Evolutionary conservation across 768 basidiomycete genomes (phyloP).

Genomic region (Russula griseocarnosa): DNA sequence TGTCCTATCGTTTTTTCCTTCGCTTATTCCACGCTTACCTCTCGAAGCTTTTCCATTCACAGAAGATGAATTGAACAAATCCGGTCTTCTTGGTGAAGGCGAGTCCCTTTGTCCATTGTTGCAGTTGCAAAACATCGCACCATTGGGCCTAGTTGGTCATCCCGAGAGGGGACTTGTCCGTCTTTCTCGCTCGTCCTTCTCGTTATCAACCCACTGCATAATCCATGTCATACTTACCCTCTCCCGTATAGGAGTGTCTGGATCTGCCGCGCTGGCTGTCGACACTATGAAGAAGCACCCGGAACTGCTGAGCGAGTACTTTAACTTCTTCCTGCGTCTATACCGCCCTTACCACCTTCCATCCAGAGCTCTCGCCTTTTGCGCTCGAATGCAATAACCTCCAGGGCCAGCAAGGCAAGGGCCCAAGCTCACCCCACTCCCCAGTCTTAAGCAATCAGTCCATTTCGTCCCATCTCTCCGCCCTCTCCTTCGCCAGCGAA

Average conservation of each 20-base stretch:
- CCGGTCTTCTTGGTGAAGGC: too few relatives aligned
- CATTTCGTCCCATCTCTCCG: background rate
- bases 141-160: too few relatives aligned
- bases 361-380: background rate
- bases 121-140: too few relatives aligned
- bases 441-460: background rate
- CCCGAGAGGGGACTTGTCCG: too few relatives aligned
- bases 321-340: conserved; percentile 1
- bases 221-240: too few relatives aligned
- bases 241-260: background rate
- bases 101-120: too few relatives aligned
- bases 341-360: conserved; percentile 3
- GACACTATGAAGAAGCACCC: background rate
- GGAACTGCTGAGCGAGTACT: background rate
- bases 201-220: too few relatives aligned
- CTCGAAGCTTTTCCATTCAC: too few relatives aligned
- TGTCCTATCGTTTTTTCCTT: too few relatives aligned
- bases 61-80: too few relatives aligned
- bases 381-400: background rate
- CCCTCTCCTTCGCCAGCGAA: background rate
- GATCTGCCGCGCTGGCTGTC: background rate
- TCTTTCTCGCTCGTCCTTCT: too few relatives aligned
- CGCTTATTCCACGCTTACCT: too few relatives aligned
- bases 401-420: background rate
- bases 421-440: background rate